Base-by-base conservation (phyloP, 2,329 filamentous ascomycete species). In the Claviceps humidiphila region DNA sequence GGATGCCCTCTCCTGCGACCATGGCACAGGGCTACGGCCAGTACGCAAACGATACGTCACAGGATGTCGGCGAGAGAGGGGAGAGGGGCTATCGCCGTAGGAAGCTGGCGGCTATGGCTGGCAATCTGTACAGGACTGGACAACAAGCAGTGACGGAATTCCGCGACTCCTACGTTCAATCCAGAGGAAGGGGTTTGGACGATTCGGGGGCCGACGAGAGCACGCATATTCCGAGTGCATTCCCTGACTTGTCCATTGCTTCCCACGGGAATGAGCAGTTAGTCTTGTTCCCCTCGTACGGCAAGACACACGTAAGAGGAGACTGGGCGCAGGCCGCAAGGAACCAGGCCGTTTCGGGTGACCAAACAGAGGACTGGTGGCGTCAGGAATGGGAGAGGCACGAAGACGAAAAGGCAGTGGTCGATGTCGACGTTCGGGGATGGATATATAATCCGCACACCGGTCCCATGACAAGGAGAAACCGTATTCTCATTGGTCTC, bases 271-370 rank as follows among this genome's bases (percentile, higher is more conserved):
- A 89, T 55, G 89, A 96, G 65, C 88, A 97, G 70, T 88, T 98
- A 82, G 81, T 98, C 9, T 66, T 98, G 24, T 98, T 98, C 59
- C 93, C 93, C 0, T 96, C 89, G 51, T 98, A 98, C 65, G 89
- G 88, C 8, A 82, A 90, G 63, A 76, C 76, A 55, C 85, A 94
- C 64, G 67, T 78, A 38, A 84, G 69, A 63, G 65, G 67, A 56
- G 66, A 66, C n/a, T 68, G 67, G 58, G 59, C 57, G n/a, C 61
- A 67, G 17, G 55, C 57, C 37, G 53, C 60, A 24, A 55, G 59
- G 24, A 65, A 64, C 51, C 58, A 61, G 34, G 56, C 58, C 39
- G 59, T 56, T 41, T 59, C 57, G 37, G 64, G 63, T 59, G 62
- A 57, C 61, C 67, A 68, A 69, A 1, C 71, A 77, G 37, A 75